Percentiles rank a stretch among this genome's conserved stretches.
Evolutionary conservation across 139 green algal genomes (phyloP).

Genomic region (Micractinium conductrix): DNA sequence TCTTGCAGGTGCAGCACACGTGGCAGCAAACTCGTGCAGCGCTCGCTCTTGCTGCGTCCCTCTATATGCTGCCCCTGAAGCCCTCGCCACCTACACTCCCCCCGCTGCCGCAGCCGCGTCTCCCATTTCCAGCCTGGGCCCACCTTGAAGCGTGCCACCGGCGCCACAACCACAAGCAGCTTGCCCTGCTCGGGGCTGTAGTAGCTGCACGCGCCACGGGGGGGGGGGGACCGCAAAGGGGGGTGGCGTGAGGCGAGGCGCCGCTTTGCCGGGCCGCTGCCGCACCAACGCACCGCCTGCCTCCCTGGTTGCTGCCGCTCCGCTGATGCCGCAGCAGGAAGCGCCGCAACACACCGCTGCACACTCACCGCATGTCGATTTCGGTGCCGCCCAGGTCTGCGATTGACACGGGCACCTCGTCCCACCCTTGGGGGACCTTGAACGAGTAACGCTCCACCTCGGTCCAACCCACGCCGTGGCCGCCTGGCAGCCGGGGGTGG

Average conservation of each 20-base stretch:
- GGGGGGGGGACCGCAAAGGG: not conserved
- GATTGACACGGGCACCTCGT: slow-evolving; percentile 93
- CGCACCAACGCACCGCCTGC: too few species aligned
- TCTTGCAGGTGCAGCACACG: too few species aligned
- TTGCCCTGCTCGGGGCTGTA: slow-evolving; percentile 69
- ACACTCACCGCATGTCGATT: slow-evolving; percentile 20
- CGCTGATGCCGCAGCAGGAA: too few species aligned
- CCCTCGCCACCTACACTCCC: too few species aligned
- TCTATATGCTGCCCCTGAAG: too few species aligned
- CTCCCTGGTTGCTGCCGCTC: too few species aligned
- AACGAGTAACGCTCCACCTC: slow-evolving; percentile 93
- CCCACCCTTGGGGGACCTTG: slow-evolving; percentile 78
- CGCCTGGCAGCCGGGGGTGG: too few species aligned
- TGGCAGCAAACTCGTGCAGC: too few species aligned
- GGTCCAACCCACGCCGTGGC: slow-evolving; percentile 91
- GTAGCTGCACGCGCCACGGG: slow-evolving; percentile 72
- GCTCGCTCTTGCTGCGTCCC: too few species aligned
- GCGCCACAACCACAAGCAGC: slow-evolving; percentile 88
- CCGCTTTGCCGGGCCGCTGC: not conserved
- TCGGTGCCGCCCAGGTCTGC: slow-evolving; percentile 78
- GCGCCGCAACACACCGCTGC: too few species aligned
- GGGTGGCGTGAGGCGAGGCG: not conserved
- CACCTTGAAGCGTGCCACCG: slow-evolving; percentile 91
- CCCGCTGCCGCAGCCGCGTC: too few species aligned
- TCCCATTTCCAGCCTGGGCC: too few species aligned